Percentiles rank a stretch among this genome's conserved stretches.
Conservation (phyloP, 169 alveolate species). For the Miamiensis avidus region DNA sequence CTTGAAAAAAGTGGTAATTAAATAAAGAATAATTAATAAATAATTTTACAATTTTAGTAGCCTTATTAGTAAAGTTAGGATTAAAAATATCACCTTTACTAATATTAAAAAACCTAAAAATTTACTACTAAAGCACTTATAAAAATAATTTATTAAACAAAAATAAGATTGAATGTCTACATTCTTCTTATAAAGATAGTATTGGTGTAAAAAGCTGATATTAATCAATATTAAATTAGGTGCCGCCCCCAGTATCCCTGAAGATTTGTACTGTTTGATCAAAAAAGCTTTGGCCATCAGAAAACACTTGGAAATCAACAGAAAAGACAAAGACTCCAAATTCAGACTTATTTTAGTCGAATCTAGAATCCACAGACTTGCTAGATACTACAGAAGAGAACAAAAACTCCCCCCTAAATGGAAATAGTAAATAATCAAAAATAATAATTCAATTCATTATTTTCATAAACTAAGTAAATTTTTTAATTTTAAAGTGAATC, state of each 20-base stretch:
- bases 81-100: too few species aligned
- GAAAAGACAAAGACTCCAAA: slow-evolving; percentile 97
- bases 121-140: too few species aligned
- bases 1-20: slow-evolving; percentile 92
- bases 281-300: slow-evolving; percentile 99
- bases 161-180: too few species aligned
- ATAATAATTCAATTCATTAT: too few species aligned
- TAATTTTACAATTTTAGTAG: too few species aligned
- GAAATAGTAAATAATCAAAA: slow-evolving; percentile 85
- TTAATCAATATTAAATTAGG: slow-evolving; percentile 53
- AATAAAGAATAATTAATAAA: not conserved
- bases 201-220: not conserved
- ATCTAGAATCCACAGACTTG: slow-evolving; percentile 98
- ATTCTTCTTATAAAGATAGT: too few species aligned
- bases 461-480: too few species aligned
- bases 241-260: slow-evolving; percentile 98
- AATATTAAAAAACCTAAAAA: too few species aligned
- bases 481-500: not conserved
- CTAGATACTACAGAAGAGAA: slow-evolving; percentile 97
- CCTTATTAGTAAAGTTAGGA: too few species aligned
- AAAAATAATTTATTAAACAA: too few species aligned
- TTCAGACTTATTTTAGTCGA: slow-evolving; percentile 97
- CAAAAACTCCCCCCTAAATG: slow-evolving; percentile 97
- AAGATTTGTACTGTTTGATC: slow-evolving; percentile 97
- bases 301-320: slow-evolving; percentile 97